phyloP scores from a whole-genome alignment of 495 filamentous ascomycete species.

The Penicillium bialowiezense region DNA sequence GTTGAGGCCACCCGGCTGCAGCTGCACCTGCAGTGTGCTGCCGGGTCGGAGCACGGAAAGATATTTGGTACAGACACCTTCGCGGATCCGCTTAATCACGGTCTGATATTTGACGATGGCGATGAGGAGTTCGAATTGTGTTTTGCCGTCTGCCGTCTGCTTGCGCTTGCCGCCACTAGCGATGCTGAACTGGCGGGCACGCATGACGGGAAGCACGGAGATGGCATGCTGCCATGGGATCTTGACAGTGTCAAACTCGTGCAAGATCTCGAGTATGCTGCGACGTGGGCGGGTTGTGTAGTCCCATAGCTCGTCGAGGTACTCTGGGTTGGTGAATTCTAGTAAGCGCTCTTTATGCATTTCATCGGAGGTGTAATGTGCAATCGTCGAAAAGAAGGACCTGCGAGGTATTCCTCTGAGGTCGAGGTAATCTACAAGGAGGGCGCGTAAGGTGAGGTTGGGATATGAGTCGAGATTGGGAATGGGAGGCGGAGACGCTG shows the following conservation, averaged over 20 bases:
- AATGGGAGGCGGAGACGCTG: constrained; percentile 40
- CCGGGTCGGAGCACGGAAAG: constrained; percentile 60
- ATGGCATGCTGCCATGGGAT: constrained; percentile 73
- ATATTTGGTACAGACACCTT: constrained; percentile 90
- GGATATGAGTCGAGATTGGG: constrained; percentile 37
- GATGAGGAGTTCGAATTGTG: constrained; percentile 70
- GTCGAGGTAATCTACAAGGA: constrained; percentile 80
- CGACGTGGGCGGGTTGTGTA: constrained; percentile 91
- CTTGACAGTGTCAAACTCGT: constrained; percentile 82
- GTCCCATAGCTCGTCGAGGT: constrained; percentile 88
- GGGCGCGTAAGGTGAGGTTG: constrained; percentile 64
- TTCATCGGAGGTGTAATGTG: constrained; percentile 66
- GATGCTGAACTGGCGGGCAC: constrained; percentile 83
- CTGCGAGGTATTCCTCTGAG: constrained; percentile 85
- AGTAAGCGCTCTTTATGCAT: constrained; percentile 76
- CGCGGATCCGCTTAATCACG: constrained; percentile 77
- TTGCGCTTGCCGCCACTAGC: constrained; percentile 66
- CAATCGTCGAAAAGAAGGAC: constrained; percentile 73
- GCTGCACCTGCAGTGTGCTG: constrained; percentile 54
- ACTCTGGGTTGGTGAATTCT: constrained; percentile 75
- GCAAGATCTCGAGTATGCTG: constrained; percentile 84
- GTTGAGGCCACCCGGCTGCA: constrained; percentile 57
- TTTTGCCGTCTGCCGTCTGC: constrained; percentile 29
- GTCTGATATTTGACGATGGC: constrained; percentile 93
- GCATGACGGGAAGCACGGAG: constrained; percentile 69